These are phyloP conservation scores for Sclerotinia borealis DNA, from an alignment of 2,329 filamentous ascomycete genomes.

Conservation along the genomic window DNA sequence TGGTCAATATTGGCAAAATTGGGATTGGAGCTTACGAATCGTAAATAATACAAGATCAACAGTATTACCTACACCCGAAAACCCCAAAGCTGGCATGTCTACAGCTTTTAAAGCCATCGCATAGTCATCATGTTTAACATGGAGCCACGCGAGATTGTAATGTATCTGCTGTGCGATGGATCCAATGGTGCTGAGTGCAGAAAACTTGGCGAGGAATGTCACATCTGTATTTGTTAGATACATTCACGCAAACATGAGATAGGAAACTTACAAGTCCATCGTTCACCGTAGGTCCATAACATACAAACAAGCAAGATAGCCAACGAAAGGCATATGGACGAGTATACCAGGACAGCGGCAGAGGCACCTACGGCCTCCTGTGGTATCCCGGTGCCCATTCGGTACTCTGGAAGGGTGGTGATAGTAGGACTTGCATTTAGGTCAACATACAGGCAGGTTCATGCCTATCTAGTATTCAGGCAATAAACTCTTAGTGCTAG, in stretches of 20 bases:
- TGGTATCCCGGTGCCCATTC: slow-evolving; percentile 19
- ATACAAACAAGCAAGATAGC: slow-evolving; percentile 23
- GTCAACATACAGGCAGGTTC: background rate
- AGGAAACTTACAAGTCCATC: slow-evolving; percentile 26
- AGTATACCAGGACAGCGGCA: slow-evolving; percentile 29
- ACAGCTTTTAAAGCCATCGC: slow-evolving; percentile 33
- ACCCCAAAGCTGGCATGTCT: slow-evolving; percentile 37
- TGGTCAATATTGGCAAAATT: background rate
- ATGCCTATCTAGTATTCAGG: background rate
- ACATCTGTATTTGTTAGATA: slow-evolving; percentile 22
- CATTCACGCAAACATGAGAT: background rate
- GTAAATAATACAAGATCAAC: slow-evolving; percentile 42
- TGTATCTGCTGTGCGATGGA: slow-evolving; percentile 31
- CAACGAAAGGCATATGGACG: slow-evolving; percentile 24
- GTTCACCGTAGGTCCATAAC: slow-evolving; percentile 30
- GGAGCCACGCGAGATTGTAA: slow-evolving; percentile 23
- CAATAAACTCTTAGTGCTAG: background rate
- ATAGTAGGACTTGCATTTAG: slow-evolving; percentile 2
- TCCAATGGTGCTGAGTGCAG: slow-evolving; percentile 25
- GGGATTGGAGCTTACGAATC: slow-evolving; percentile 37
- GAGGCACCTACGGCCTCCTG: slow-evolving; percentile 24
- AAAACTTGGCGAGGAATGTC: slow-evolving; percentile 26
- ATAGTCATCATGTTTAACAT: slow-evolving; percentile 32
- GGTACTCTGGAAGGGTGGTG: background rate
- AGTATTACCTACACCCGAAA: slow-evolving; percentile 38